phyloP scores from a whole-genome alignment of 2,329 filamentous ascomycete genomes.

The Epichloe sylvatica region DNA sequence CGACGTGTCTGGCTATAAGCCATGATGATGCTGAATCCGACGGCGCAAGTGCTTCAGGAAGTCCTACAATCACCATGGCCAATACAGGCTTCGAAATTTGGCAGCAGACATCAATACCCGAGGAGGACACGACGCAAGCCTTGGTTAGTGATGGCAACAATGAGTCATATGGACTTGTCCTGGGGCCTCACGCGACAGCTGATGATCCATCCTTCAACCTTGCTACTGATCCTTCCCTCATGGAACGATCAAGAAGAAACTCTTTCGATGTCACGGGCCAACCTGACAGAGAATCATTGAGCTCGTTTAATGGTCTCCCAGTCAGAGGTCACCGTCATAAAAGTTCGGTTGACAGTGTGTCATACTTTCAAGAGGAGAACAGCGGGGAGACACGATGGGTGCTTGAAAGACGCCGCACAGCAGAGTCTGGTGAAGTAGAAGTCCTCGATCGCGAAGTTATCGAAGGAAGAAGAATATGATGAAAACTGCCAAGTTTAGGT shows the following conservation, averaged over 20 bases:
- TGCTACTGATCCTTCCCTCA: not conserved
- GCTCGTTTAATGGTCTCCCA: conserved; percentile 6
- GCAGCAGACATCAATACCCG: not conserved
- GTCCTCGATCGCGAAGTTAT: conserved; percentile 52
- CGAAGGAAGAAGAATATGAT: conserved; percentile 36
- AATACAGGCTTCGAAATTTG: conserved; percentile 13
- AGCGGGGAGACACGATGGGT: conserved; percentile 51
- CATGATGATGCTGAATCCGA: conserved; percentile 35
- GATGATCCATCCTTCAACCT: not conserved
- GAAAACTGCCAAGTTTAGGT: not conserved
- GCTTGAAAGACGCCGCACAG: conserved; percentile 52
- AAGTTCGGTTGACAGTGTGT: conserved; percentile 53
- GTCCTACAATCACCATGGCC: conserved; percentile 36
- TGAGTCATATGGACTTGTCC: not conserved
- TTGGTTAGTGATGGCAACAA: not conserved
- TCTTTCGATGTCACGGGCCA: not conserved
- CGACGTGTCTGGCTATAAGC: conserved; percentile 34
- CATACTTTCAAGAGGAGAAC: conserved; percentile 52
- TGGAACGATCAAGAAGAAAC: not conserved
- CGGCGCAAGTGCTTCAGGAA: conserved; percentile 30
- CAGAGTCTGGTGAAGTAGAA: conserved; percentile 50
- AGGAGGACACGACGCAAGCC: not conserved
- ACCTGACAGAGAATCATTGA: conserved; percentile 6
- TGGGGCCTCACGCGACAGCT: not conserved
- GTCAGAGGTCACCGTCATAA: conserved; percentile 34